Conservation (phyloP, 2,329 filamentous ascomycete genomes). For the Exophiala spinifera region DNA sequence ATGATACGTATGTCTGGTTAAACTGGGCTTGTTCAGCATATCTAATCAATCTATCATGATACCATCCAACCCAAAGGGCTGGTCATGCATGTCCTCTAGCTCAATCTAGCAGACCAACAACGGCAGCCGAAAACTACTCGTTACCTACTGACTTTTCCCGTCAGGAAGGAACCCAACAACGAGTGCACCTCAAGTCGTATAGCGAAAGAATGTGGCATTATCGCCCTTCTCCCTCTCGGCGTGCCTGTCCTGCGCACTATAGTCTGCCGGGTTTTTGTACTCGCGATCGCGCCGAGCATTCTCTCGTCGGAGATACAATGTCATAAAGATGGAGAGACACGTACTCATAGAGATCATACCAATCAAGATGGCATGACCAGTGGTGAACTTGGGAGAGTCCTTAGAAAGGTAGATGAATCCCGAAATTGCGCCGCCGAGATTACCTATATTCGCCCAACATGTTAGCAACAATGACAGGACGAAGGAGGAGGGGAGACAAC, state of each 20-base stretch:
- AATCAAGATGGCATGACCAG: slow-evolving; percentile 67
- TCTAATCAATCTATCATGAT: too few relatives aligned
- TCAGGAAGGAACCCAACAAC: too few relatives aligned
- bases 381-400: slow-evolving; percentile 55
- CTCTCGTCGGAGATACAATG: slow-evolving; percentile 23
- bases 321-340: slow-evolving; percentile 54
- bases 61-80: too few relatives aligned
- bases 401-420: slow-evolving; percentile 68
- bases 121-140: too few relatives aligned
- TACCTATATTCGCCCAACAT: slow-evolving; percentile 27
- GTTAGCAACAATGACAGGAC: background rate
- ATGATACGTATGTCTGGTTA: too few relatives aligned
- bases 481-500: slow-evolving; percentile 67
- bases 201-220: slow-evolving; percentile 25
- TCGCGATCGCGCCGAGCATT: slow-evolving; percentile 22
- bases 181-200: slow-evolving; percentile 3
- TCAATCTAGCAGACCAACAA: too few relatives aligned
- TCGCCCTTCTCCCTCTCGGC: slow-evolving; percentile 23
- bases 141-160: too few relatives aligned
- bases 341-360: slow-evolving; percentile 69
- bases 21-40: too few relatives aligned
- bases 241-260: slow-evolving; percentile 15
- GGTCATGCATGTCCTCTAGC: too few relatives aligned
- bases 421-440: slow-evolving; percentile 19
- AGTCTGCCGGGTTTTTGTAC: slow-evolving; percentile 14